Evolutionary conservation across 2,329 filamentous ascomycete genomes (phyloP), one percentile per base, ranked within the genome.

Genomic region (Colletotrichum orchidophilum): DNA sequence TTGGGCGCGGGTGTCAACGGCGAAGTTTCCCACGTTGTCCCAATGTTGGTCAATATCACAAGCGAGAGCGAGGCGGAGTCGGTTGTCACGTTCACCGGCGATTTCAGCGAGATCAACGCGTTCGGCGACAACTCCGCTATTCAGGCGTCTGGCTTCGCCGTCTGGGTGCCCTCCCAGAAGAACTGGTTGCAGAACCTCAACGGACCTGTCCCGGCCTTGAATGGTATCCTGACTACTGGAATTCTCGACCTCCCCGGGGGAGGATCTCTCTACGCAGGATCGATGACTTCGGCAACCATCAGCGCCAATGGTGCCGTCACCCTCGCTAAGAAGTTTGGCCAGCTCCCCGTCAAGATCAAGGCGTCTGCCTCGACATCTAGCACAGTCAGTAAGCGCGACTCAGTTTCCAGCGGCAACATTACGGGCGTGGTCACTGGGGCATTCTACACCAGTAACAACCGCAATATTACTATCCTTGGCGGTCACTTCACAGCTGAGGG

Each of bases 111-210:
- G 64, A 90, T 97, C 72, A 87, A 92, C 31, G 88, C 87, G 0
- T 96, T 94, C 75, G 90, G 84, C 42, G 85, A 85, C 73, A 91
- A 91, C 74, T 80, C 86, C 7, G 87, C 90, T 11, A 86, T 91
- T 31, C 77, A 87, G 9, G 93, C 91, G 0, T 82, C 90, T 61
- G 95, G 95, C 2, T 94, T 99, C 77, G 96, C 94, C 15, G 86
- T 98, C 46, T 99, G 96, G 96, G 92, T 98, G 8, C 94, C 94
- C 3, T 97, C 95, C 3, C 86, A 88, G 73, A 87, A 87, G 69
- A 96, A 96, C 78, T 99, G 96, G 96, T 86, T 99, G 18, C 90
- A 94, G 78, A 96, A 97, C 75, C 83, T 98, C 21, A 81, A 90
- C 42, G 84, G 89, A 7, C 83, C 88, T 8, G 87, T 91, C 35